phyloP scores from a whole-genome alignment of 768 basidiomycete species.

The Zangia roseola region DNA sequence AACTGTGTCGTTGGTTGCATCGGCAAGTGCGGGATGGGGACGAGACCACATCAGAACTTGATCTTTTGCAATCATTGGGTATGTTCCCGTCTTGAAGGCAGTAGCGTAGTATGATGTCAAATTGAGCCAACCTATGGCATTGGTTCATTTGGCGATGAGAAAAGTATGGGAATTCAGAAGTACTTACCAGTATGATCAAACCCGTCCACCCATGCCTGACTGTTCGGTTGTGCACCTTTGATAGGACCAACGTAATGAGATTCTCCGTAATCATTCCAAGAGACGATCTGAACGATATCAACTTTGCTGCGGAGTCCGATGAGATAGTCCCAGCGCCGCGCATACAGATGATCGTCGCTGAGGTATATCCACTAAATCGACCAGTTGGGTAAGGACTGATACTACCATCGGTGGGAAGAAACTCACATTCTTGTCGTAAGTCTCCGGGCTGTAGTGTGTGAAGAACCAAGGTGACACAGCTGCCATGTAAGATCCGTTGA shows the following conservation, averaged over 20 bases:
- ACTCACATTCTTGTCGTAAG: conserved; percentile 72
- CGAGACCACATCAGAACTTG: conserved; percentile 67
- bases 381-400: background rate
- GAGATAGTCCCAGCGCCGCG: conserved; percentile 66
- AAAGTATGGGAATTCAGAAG: too few species aligned
- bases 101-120: conserved; percentile 64
- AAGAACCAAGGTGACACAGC: conserved; percentile 78
- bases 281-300: conserved; percentile 58
- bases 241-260: conserved; percentile 80
- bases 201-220: conserved; percentile 69
- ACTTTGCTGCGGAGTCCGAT: conserved; percentile 54
- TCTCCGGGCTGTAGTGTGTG: conserved; percentile 66
- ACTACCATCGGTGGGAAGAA: background rate
- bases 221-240: conserved; percentile 64
- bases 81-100: conserved; percentile 69
- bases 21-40: conserved; percentile 55
- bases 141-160: too few species aligned
- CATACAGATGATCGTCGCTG: conserved; percentile 65
- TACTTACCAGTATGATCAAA: conserved; percentile 50
- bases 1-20: conserved; percentile 51
- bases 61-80: conserved; percentile 58
- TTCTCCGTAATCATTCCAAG: conserved; percentile 78
- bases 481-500: conserved; percentile 41
- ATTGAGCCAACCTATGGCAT: conserved; percentile 57
- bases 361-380: conserved; percentile 60